These are phyloP conservation scores for Helenozyma baotianmanensis DNA, from an alignment of 805 yeast genomes.

Conservation along the genomic window DNA sequence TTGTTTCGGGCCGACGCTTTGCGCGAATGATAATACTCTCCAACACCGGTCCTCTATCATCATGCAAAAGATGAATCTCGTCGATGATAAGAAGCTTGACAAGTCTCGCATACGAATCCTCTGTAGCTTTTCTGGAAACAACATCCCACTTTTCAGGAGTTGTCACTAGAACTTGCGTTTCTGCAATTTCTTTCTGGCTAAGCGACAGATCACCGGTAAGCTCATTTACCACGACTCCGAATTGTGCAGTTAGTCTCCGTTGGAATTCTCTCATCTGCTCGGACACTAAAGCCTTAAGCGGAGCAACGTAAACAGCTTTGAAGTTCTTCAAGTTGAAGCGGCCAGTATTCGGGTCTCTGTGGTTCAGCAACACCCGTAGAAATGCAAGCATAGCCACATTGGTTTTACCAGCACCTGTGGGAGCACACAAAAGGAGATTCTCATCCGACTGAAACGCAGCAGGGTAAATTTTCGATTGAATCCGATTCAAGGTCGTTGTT, in stretches of 20 bases:
- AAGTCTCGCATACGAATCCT: constrained; percentile 55
- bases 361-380: constrained; percentile 55
- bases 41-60: constrained; percentile 90
- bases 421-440: constrained; percentile 86
- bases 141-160: constrained; percentile 99
- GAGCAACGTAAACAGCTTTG: constrained; percentile 86
- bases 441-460: constrained; percentile 67
- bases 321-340: constrained; percentile 51
- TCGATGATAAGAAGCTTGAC: constrained; percentile 78
- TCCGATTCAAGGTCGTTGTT: constrained; percentile 64
- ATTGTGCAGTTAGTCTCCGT: constrained; percentile 53
- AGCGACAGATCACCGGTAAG: constrained; percentile 86
- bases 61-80: constrained; percentile 90
- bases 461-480: constrained; percentile 81
- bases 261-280: constrained; percentile 88
- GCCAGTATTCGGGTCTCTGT: constrained; percentile 43
- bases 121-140: constrained; percentile 76
- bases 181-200: constrained; percentile 67
- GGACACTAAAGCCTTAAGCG: constrained; percentile 90
- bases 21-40: constrained; percentile 81
- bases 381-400: constrained; percentile 89
- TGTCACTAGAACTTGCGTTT: constrained; percentile 80
- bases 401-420: constrained; percentile 98
- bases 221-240: constrained; percentile 74
- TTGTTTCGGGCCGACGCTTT: constrained; percentile 42